These are phyloP conservation scores for Flaveria floridana DNA, from an alignment of 140 eudicot genomes.

Conservation along the genomic window DNA sequence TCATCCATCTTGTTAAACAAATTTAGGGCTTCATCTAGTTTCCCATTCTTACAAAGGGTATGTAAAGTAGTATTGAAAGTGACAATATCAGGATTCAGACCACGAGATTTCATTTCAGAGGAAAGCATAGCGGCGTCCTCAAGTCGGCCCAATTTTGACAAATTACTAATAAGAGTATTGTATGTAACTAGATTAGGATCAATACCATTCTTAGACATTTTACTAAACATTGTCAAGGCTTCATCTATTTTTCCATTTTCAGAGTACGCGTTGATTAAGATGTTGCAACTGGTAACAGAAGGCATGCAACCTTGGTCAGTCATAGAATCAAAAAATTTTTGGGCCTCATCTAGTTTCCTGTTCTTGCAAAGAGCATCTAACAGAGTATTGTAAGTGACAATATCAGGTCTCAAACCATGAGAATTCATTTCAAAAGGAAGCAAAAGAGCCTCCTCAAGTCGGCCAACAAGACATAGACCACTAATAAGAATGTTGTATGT, in stretches of 20 bases:
- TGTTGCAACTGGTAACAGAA: conserved; percentile 22
- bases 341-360: conserved; percentile 23
- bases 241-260: conserved; percentile 16
- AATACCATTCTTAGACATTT: conserved; percentile 13
- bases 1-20: conserved; percentile 27
- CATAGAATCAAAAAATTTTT: conserved; percentile 14
- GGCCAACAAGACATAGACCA: conserved; percentile 26
- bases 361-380: conserved; percentile 31
- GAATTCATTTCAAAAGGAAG: conserved; percentile 28
- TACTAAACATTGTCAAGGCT: not conserved
- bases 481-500: conserved; percentile 30
- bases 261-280: conserved; percentile 19
- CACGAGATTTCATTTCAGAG: conserved; percentile 21
- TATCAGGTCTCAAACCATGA: conserved; percentile 26
- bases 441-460: conserved; percentile 21
- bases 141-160: conserved; percentile 5
- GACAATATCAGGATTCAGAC: conserved; percentile 18
- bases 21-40: conserved; percentile 27
- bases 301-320: conserved; percentile 10
- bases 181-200: conserved; percentile 20
- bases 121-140: not conserved
- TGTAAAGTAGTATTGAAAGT: conserved; percentile 20
- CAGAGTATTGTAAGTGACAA: conserved; percentile 23
- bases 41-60: conserved; percentile 22
- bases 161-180: conserved; percentile 22